Evolutionary conservation across 2,329 filamentous ascomycete species (phyloP), one percentile per base, ranked within the genome.

Genomic region (Dothistroma septosporum): DNA sequence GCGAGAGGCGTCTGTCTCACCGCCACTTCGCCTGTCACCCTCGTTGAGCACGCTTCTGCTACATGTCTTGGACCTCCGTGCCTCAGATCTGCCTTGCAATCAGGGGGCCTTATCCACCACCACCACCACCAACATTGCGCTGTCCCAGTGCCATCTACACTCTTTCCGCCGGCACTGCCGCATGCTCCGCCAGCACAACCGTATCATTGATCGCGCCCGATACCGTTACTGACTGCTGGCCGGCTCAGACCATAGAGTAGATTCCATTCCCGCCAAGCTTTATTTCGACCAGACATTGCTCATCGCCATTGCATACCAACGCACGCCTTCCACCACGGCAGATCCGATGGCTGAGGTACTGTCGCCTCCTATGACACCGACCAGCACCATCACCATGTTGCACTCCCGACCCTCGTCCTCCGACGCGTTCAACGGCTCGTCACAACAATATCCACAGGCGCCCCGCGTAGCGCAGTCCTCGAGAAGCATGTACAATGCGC

Each of bases 341-440:
- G 66, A 69, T 59, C 68, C 66, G 61, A 76, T 76, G 75, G 75
- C 75, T 68, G 74, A 76, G 66, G 75, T 76, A 79, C 78, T 82
- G 66, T 73, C 78, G 69, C 78, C 77, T 65, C 76, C 78, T 69
- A 74, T 78, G 66, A 76, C 77, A 72, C 74, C 76, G 60, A 71
- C 78, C 69, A 75, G 73, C 70, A 74, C 78, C 70, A 79, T 80
- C 72, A 78, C 77, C 67, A 80, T 81, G 78, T 76, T 80, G 68
- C 79, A 80, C 60, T 66, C 71, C 55, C 71, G 73, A 48, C 73
- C 72, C 69, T 76, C 79, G 56, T 77, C 79, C 62, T 68, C 78
- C 70, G 78, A 80, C 73, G 75, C 77, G 68, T 80, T 78, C 72
- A 75, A 77, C 64, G 75, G 70, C 69, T 67, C 72, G 55, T 69